A percentile compares a stretch with the other conserved stretches of the same genome.
These are phyloP conservation scores for Puccinia sorghi DNA, from an alignment of 1,284 basidiomycete species.

Conservation along the genomic window DNA sequence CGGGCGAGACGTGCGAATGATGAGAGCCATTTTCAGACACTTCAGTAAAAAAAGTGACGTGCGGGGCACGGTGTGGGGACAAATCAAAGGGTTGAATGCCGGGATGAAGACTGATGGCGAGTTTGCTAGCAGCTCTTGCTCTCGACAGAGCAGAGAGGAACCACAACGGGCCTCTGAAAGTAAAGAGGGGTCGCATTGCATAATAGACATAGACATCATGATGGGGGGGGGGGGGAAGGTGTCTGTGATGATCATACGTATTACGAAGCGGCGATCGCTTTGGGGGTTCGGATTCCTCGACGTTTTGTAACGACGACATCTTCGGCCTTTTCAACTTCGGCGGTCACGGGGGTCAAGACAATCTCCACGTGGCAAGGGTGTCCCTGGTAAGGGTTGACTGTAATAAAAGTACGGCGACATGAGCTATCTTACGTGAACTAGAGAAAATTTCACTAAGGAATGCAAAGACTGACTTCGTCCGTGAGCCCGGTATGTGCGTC, in stretches of 20 bases:
- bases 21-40: too few relatives aligned
- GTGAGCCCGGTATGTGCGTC: conserved; percentile 98
- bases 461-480: conserved; percentile 67
- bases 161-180: neutral
- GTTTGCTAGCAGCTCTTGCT: neutral
- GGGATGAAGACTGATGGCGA: neutral
- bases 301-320: conserved; percentile 39
- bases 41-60: neutral
- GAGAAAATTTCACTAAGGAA: neutral
- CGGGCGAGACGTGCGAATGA: too few relatives aligned
- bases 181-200: conserved; percentile 34
- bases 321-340: conserved; percentile 48
- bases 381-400: conserved; percentile 66
- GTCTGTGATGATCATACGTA: neutral
- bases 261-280: conserved; percentile 47
- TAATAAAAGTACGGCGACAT: neutral
- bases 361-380: conserved; percentile 91
- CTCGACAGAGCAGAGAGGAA: neutral
- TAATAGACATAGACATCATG: conserved; percentile 36
- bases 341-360: conserved; percentile 45
- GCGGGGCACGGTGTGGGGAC: neutral
- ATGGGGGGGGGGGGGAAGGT: neutral
- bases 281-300: conserved; percentile 32
- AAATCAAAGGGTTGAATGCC: neutral
- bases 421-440: conserved; percentile 67